A percentile compares a stretch with the other conserved stretches of the same genome.
Evolutionary conservation across 75 land plant genomes (phyloP).

Genomic region (Cupressus sempervirens): DNA sequence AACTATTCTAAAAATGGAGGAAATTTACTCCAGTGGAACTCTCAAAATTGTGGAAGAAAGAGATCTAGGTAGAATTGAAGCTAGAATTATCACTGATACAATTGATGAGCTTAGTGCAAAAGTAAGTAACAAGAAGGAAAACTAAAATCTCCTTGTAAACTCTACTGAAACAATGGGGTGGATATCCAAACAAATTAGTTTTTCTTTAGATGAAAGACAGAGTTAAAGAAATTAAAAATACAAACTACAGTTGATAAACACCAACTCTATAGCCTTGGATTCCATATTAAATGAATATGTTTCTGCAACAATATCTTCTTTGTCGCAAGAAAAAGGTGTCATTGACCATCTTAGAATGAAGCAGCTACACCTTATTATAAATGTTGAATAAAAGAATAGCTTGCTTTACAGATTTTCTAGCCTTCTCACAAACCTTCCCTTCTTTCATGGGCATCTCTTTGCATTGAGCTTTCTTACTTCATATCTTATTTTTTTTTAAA

Average conservation of each 20-base stretch:
- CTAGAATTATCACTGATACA: neutral
- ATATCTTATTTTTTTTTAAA: slow-evolving; percentile 95
- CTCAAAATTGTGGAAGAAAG: neutral
- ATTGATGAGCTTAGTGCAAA: neutral
- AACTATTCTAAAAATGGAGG: neutral
- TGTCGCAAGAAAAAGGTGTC: neutral
- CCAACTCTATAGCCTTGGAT: neutral
- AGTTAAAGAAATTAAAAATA: neutral
- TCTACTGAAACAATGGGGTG: neutral
- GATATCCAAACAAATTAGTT: neutral
- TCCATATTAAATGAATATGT: neutral
- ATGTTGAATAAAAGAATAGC: neutral
- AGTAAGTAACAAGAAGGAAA: neutral
- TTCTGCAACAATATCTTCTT: neutral
- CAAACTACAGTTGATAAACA: neutral
- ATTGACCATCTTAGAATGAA: neutral
- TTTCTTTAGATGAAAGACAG: neutral
- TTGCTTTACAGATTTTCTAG: slow-evolving; percentile 7
- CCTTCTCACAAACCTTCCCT: slow-evolving; percentile 68
- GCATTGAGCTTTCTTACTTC: slow-evolving; percentile 94
- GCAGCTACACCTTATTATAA: neutral
- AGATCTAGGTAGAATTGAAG: neutral
- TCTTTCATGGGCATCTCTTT: slow-evolving; percentile 82
- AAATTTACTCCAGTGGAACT: neutral
- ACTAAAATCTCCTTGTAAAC: neutral